A percentile compares a stretch with the other conserved stretches of the same genome.
Conservation (phyloP, 2,329 filamentous ascomycete species). For the Ampelomyces quisqualis region DNA sequence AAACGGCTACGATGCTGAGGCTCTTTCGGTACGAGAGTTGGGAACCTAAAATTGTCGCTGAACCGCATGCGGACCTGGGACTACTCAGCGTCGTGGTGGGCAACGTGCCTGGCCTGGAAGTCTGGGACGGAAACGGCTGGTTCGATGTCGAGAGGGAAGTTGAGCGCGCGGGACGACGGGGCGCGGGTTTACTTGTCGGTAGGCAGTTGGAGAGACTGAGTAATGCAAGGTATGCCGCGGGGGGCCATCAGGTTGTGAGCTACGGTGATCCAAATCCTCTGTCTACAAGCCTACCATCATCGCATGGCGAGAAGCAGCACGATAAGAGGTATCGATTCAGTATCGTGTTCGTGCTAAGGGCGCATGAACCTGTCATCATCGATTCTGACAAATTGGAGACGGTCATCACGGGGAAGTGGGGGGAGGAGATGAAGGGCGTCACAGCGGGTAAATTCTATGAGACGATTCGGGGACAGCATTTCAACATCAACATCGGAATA, state of each 20-base stretch:
- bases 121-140: slow-evolving; percentile 32
- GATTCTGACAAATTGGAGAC: slow-evolving; percentile 32
- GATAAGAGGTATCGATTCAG: slow-evolving; percentile 33
- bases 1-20: slow-evolving; percentile 41
- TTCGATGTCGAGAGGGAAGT: slow-evolving; percentile 34
- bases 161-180: slow-evolving; percentile 8
- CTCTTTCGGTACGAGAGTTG: slow-evolving; percentile 42
- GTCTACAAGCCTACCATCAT: too few species aligned
- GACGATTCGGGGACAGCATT: slow-evolving; percentile 34
- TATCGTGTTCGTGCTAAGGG: slow-evolving; percentile 42
- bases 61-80: slow-evolving; percentile 41
- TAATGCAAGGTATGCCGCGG: slow-evolving; percentile 34
- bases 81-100: slow-evolving; percentile 39
- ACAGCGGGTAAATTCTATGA: slow-evolving; percentile 38
- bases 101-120: slow-evolving; percentile 41
- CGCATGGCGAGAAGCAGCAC: not conserved
- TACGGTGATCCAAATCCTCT: slow-evolving; percentile 28
- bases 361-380: slow-evolving; percentile 31
- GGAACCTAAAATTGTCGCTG: slow-evolving; percentile 40
- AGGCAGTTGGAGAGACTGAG: slow-evolving; percentile 33
- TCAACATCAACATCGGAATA: slow-evolving; percentile 41
- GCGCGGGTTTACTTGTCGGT: slow-evolving; percentile 34
- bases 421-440: slow-evolving; percentile 21
- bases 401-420: slow-evolving; percentile 32
- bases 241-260: slow-evolving; percentile 40